Evolutionary conservation across 352 stramenopile genomes (phyloP), one percentile per base, ranked within the genome.

Genomic region (Globisporangium heterothallicum): DNA sequence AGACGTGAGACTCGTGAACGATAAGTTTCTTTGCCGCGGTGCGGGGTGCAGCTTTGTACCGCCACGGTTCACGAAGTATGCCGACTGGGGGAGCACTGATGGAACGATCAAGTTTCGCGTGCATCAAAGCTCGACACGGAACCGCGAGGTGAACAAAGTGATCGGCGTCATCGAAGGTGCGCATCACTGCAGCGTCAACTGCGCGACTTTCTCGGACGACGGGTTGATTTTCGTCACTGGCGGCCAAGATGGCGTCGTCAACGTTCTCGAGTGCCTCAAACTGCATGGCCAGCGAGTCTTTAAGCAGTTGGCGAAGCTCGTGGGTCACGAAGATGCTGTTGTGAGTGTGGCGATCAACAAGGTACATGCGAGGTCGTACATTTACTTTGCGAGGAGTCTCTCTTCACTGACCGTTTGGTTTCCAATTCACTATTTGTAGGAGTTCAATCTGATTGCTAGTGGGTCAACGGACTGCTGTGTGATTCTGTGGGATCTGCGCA

Each of bases 401-500:
- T n/a, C n/a, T n/a, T n/a, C n/a, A n/a, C n/a, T 49, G 32, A 10
- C 14, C 12, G 18, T 43, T 21, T 19, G 8, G 6, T 42, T 10
- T 6, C 12, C 30, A 21, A 24, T 54, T 54, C 16, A 24, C 26
- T 54, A 8, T n/a, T 34, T 32, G 8, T 24, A 84, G 71, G 63
- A 76, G 22, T 82, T 89, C 44, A 89, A 88, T 25, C 49, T 92
- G 6, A 67, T 92, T 7, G 72, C 66, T 2, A 88, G 74, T 38
- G 78, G 73, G 1, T 89, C 78, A 4, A 55, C 53, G 3, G 78
- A 89, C 29, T 70, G 70, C 2, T 70, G 61, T 26, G 74, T 75
- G 10, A 74, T 92, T 25, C 41, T 92, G 6, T 92, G 81, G 81
- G 81, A 89, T 42, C 60, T 89, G 9, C 72, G 81, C 3, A 87